Percentiles rank a stretch among this genome's conserved stretches.
phyloP scores from a whole-genome alignment of 371 early-diverging fungal species.

The Apophysomyces sp. region DNA sequence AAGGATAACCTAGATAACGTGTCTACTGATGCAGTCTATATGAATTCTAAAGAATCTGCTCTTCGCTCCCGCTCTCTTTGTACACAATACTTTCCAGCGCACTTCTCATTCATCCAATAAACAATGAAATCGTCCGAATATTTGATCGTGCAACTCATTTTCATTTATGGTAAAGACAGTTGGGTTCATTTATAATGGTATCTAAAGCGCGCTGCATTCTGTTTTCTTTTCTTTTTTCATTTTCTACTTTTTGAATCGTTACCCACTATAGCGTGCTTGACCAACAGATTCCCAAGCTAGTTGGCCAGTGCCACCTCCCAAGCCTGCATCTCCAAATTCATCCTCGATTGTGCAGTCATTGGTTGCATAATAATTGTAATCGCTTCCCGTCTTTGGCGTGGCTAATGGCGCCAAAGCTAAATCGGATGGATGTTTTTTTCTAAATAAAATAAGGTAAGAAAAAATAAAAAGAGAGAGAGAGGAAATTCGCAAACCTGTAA shows the following conservation, averaged over 20 bases:
- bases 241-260: neutral
- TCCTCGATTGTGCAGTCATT: neutral
- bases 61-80: too few species aligned
- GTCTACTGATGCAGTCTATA: too few species aligned
- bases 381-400: neutral
- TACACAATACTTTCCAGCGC: too few species aligned
- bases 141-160: too few species aligned
- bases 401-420: neutral
- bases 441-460: neutral
- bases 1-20: too few species aligned
- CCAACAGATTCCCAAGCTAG: neutral
- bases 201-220: too few species aligned
- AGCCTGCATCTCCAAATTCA: neutral
- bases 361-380: neutral
- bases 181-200: too few species aligned
- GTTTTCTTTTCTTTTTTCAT: neutral
- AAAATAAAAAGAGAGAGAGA: too few species aligned
- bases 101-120: too few species aligned
- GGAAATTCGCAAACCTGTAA: neutral
- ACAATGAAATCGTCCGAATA: too few species aligned
- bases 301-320: neutral
- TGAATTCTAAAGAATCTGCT: too few species aligned
- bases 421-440: neutral
- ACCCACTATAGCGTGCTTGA: neutral
- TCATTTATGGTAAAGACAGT: too few species aligned